Evolutionary conservation across 768 basidiomycete genomes (phyloP), one percentile per base, ranked within the genome.

Genomic region (Dentipellis fragilis): DNA sequence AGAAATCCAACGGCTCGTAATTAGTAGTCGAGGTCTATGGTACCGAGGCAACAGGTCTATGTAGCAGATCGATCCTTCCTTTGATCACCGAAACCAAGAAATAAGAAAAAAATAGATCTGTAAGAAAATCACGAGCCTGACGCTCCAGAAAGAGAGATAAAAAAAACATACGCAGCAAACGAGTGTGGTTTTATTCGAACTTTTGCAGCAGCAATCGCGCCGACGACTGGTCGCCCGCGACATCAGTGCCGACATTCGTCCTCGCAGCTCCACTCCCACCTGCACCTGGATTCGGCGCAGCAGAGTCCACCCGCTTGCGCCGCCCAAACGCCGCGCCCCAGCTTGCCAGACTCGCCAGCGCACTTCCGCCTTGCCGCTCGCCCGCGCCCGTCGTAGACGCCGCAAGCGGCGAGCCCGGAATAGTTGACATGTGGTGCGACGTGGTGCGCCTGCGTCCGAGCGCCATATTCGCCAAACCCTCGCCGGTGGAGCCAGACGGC

Each of bases 401-500:
- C 60, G 45, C 59, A 51, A 55, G 61, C 55, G 59, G 65, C 39
- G 55, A 67, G 67, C 37, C 71, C 55, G 21, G 70, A 34, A 17
- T 56, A 55, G 14, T 63, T 11, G 82, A 67, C 40, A 79, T 65
- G 48, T 83, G 81, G 61, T 84, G 48, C 10, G 21, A 75, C 54
- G 77, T 72, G 40, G 84, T 81, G 57, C 84, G 72, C 53, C 80
- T 72, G 52, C 86, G 74, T 34, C 29, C 62, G 21, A 66, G 66
- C 55, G 66, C 65, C 56, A 71, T 70, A 49, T 64, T 79, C 3
- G 75, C 67, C 71, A 87, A 75, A 10, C 81, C 85, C 21, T 86
- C 84, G 12, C 80, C 75, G 7, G 80, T 72, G 0, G 82, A 81
- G 47, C 75, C 85, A 49, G 80, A 78, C 0, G 84, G 80, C 1